Evolutionary conservation across 225 moss, liverwort and hornwort genomes (phyloP), one percentile per base, ranked within the genome.

Genomic region (Takakia lepidozioides): DNA sequence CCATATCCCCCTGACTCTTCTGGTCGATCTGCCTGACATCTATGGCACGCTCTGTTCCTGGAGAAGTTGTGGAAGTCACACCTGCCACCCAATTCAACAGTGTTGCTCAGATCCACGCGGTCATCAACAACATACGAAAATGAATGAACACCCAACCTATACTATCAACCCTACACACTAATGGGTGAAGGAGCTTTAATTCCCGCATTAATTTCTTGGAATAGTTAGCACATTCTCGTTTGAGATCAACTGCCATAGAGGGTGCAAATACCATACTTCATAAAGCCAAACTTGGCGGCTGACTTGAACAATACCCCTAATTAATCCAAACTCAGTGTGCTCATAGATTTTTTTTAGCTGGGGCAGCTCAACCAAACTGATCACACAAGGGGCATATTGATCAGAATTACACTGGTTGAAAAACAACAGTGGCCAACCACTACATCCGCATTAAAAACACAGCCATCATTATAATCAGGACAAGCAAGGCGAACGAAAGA

Each of bases 21-120:
- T 55, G 64, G 67, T 48, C 54, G 67, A 30, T 61, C 49, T 51
- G 76, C 57, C 53, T 61, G 68, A 38, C 76, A 77, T 44, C 45
- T 68, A 15, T 68, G 57, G 64, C 76, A 77, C 45, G 64, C 43
- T n/a, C 45, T 49, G 23, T 72, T 67, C 41, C 44, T 42, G 9
- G 71, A 49, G 41, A 64, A 60, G 39, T 72, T 77, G 64, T 54
- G 48, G 52, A 54, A 63, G 18, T 52, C 57, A 57, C 76, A 77
- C 64, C 76, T 77, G 67, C 39, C 9, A 54, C 40, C 49, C 70
- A 62, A n/a, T n/a, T n/a, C n/a, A n/a, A n/a, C n/a, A n/a, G n/a
- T n/a, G n/a, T n/a, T n/a, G n/a, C n/a, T n/a, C n/a, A n/a, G n/a
- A n/a, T n/a, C n/a, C n/a, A n/a, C n/a, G n/a, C n/a, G n/a, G n/a